Percentiles rank a stretch among this genome's conserved stretches.
These are phyloP conservation scores for Poterioochromonas sp. DNA, from an alignment of 352 stramenopile species.

Conservation along the genomic window DNA sequence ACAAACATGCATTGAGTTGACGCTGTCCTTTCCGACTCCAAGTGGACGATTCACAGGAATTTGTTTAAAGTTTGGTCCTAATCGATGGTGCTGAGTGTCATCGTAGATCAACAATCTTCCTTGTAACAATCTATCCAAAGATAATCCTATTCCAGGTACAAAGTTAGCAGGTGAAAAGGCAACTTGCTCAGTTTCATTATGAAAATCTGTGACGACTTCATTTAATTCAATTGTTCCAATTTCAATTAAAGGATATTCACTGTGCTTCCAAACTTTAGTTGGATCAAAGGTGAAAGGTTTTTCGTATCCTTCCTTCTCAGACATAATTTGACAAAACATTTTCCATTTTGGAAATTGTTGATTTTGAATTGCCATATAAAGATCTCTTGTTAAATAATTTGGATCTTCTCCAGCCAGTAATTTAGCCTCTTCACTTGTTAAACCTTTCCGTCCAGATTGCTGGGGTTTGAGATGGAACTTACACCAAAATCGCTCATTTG, in stretches of 20 bases:
- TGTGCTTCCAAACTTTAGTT: neutral
- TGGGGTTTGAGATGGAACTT: constrained; percentile 89
- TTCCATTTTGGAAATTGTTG: constrained; percentile 72
- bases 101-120: neutral
- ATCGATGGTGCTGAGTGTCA: neutral
- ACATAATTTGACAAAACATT: constrained; percentile 68
- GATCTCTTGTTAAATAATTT: constrained; percentile 73
- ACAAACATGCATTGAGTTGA: too few species aligned
- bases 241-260: neutral
- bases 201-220: neutral
- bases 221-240: neutral
- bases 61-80: neutral
- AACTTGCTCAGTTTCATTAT: neutral
- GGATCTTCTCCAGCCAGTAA: constrained; percentile 60
- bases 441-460: constrained; percentile 73
- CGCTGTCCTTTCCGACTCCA: too few species aligned
- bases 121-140: neutral
- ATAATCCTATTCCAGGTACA: neutral
- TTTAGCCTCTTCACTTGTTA: constrained; percentile 64
- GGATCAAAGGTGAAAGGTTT: neutral
- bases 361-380: constrained; percentile 74
- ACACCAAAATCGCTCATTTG: constrained; percentile 64
- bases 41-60: neutral
- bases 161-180: neutral
- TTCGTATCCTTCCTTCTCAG: neutral